These are phyloP conservation scores for Pseudomassariella vexata DNA, from an alignment of 2,329 filamentous ascomycete genomes.

Conservation along the genomic window DNA sequence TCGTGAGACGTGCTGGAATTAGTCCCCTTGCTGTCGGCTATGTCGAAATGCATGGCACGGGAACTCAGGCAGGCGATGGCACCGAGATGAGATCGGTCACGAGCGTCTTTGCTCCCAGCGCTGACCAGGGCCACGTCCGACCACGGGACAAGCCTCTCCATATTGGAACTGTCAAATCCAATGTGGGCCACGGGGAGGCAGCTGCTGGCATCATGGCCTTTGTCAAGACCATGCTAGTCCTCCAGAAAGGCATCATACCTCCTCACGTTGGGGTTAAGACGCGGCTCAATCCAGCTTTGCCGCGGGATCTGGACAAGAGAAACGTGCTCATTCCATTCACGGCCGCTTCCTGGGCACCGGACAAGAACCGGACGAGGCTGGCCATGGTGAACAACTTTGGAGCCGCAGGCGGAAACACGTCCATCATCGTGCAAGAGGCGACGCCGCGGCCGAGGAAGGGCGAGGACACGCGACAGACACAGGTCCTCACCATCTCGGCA, in stretches of 20 bases:
- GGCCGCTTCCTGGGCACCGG: not conserved
- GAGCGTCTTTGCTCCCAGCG: conserved; percentile 50
- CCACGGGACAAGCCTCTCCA: no score
- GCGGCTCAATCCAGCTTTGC: not conserved
- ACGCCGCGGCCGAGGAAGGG: not conserved
- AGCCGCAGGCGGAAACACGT: conserved; percentile 43
- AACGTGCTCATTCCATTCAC: not conserved
- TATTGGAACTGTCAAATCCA: conserved; percentile 22
- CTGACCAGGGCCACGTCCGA: conserved; percentile 34
- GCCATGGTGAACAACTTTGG: conserved; percentile 46
- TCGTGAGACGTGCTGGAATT: conserved; percentile 51
- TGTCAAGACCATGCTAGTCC: not conserved
- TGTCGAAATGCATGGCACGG: conserved; percentile 65
- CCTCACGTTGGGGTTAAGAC: not conserved
- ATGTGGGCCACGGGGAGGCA: conserved; percentile 1
- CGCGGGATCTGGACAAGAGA: not conserved
- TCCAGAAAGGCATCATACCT: not conserved
- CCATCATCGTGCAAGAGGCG: conserved; percentile 14
- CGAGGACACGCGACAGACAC: conserved; percentile 13
- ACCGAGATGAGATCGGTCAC: conserved; percentile 58
- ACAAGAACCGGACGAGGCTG: conserved; percentile 17
- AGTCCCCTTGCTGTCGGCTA: conserved; percentile 50
- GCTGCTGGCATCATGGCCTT: not conserved
- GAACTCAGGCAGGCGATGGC: conserved; percentile 64
- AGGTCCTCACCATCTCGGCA: conserved; percentile 47